phyloP scores from a whole-genome alignment of 2,329 filamentous ascomycete genomes.

The Aspergillus fumigatiaffinis region DNA sequence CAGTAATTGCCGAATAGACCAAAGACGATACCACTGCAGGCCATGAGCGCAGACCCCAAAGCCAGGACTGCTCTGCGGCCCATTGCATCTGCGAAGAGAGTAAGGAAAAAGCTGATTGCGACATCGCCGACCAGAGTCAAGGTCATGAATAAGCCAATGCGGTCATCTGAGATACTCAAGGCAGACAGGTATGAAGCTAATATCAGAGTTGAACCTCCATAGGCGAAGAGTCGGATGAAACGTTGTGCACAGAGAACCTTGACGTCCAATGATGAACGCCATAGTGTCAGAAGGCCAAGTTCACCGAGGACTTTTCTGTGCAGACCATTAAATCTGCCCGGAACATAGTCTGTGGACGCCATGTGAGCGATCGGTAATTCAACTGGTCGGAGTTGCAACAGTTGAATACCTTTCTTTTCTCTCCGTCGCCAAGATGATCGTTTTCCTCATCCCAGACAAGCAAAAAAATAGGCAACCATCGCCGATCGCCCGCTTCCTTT shows the following conservation, averaged over 20 bases:
- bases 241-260: constrained; percentile 40
- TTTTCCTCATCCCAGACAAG: background rate
- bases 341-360: background rate
- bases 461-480: background rate
- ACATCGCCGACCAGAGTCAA: constrained; percentile 61
- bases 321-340: background rate
- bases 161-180: constrained; percentile 53
- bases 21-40: constrained; percentile 53
- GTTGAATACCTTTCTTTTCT: background rate
- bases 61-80: constrained; percentile 55
- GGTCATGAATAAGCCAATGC: constrained; percentile 63
- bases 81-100: constrained; percentile 56
- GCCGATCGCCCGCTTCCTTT: background rate
- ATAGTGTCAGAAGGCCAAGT: constrained; percentile 36
- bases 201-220: constrained; percentile 58
- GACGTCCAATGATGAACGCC: constrained; percentile 33
- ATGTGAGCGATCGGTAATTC: background rate
- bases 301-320: constrained; percentile 22
- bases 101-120: constrained; percentile 53
- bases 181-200: constrained; percentile 59
- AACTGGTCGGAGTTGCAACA: background rate
- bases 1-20: constrained; percentile 55
- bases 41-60: constrained; percentile 55
- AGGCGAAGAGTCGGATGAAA: constrained; percentile 59
- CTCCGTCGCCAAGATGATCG: background rate